phyloP scores from a whole-genome alignment of 495 filamentous ascomycete genomes.

The Neurospora tetrasperma region DNA sequence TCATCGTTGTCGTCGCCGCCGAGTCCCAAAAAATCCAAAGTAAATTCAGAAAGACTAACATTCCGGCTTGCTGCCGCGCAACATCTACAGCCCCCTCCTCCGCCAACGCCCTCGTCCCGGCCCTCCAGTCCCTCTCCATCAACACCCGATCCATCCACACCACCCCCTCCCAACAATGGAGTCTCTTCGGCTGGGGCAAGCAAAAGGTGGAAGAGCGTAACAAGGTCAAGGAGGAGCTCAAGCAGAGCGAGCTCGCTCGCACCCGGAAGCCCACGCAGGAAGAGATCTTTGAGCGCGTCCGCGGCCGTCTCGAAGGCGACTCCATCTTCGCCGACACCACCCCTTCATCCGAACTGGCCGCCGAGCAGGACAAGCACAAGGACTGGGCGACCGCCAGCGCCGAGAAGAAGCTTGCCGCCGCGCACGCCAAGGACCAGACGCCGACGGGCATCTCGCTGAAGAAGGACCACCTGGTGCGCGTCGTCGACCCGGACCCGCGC shows the following conservation, averaged over 20 bases:
- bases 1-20: not conserved
- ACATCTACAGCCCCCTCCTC: constrained; percentile 7
- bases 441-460: constrained; percentile 17
- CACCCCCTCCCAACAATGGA: constrained; percentile 23
- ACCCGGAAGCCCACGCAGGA: constrained; percentile 13
- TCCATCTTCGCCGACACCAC: constrained; percentile 45
- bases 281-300: constrained; percentile 17
- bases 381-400: constrained; percentile 6
- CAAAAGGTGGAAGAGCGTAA: not conserved
- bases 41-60: not conserved
- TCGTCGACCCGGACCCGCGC: constrained; percentile 59
- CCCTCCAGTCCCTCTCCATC: constrained; percentile 16
- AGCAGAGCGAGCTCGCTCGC: constrained; percentile 11
- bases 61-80: not conserved
- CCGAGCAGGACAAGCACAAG: constrained; percentile 2
- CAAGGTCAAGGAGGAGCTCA: constrained; percentile 7
- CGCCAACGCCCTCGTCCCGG: constrained; percentile 12
- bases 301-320: constrained; percentile 21
- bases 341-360: constrained; percentile 14
- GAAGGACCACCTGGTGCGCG: constrained; percentile 40
- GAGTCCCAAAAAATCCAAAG: not conserved
- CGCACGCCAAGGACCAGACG: constrained; percentile 1
- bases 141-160: constrained; percentile 21
- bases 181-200: not conserved
- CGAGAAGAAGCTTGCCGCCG: not conserved